Base-by-base conservation (phyloP, 2,329 filamentous ascomycete genomes). In the Talaromyces sp. region DNA sequence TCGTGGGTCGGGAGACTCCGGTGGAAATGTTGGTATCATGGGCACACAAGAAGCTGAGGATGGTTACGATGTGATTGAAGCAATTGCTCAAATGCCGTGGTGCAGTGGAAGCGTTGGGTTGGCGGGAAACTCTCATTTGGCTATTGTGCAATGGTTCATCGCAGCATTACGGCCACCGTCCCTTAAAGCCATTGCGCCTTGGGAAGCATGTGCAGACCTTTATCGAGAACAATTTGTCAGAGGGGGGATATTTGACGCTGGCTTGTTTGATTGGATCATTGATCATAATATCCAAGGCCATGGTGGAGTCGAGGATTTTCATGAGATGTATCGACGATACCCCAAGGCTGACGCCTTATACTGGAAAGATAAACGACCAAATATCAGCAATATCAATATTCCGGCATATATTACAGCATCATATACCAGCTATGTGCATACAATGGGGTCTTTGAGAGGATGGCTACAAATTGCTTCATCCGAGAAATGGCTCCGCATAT, bases 141-240 rank as follows among this genome's bases (percentile, higher is more conserved):
- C 73, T 1, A 75, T 66, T 41, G 67, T 69, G 1, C 75, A 79
- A 62, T 74, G 72, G 69, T 72, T 72, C 56, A 71, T 76, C 10
- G 77, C 75, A 7, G 69, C 74, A 3, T 64, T 71, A 21, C 64
- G 70, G 11, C 76, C 77, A 10, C 58, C 58, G 11, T 54, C 52
- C n/a, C 69, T 79, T 4, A 67, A 67, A n/a, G 69, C 69, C 2
- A 77, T 80, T n/a, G 75, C 74, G 1, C 79, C 67, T 60, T 75
- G 75, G 75, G 78, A 81, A 31, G 52, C 57, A 54, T 57, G 55
- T 31, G 38, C 24, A 11, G 55, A 57, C 48, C 55, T 57, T 19
- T 55, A 35, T 38, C 32, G 32, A 19, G 29, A 35, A 41, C 29
- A 41, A 19, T 35, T 55, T 38, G 29, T 41, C 9, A 9, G 53